Evolutionary conservation across 768 basidiomycete species (phyloP).

Genomic region (Naganishia randhawae): DNA sequence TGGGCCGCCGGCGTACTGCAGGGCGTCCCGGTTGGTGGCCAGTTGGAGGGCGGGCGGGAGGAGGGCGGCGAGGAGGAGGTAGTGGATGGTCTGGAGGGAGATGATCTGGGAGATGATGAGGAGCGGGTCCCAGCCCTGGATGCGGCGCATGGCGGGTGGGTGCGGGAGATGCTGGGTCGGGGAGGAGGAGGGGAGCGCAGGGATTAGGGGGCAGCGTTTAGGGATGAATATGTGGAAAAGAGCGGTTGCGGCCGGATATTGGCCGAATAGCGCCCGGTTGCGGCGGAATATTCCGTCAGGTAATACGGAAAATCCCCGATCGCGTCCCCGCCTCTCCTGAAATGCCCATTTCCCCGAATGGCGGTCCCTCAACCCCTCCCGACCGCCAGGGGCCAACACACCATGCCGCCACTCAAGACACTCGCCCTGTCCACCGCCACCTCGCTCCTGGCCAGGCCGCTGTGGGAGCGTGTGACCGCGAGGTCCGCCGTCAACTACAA

Average conservation of each 20-base stretch:
- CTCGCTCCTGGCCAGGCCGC: constrained; percentile 5
- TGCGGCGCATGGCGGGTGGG: constrained; percentile 32
- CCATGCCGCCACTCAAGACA: neutral
- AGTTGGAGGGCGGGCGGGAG: constrained; percentile 71
- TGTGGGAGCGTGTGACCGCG: neutral
- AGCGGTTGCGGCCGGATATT: no score
- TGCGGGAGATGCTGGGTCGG: neutral
- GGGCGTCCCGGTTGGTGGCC: constrained; percentile 57
- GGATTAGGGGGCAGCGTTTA: neutral
- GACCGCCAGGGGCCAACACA: neutral
- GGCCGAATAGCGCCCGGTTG: no score
- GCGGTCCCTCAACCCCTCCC: no score
- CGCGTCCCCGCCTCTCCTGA: no score
- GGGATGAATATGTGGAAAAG: neutral
- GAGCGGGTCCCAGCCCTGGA: constrained; percentile 79
- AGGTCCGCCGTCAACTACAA: constrained; percentile 37
- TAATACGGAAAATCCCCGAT: no score
- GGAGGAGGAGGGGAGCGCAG: neutral
- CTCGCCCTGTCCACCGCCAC: constrained; percentile 5
- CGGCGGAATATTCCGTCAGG: no score
- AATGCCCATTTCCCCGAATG: no score
- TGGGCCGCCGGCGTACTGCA: constrained; percentile 47
- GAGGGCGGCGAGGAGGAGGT: constrained; percentile 77
- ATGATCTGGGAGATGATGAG: constrained; percentile 92
- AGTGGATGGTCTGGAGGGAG: constrained; percentile 87